These are phyloP conservation scores for Nicotiana otophora DNA, from an alignment of 257 asterid genomes.

Conservation along the genomic window DNA sequence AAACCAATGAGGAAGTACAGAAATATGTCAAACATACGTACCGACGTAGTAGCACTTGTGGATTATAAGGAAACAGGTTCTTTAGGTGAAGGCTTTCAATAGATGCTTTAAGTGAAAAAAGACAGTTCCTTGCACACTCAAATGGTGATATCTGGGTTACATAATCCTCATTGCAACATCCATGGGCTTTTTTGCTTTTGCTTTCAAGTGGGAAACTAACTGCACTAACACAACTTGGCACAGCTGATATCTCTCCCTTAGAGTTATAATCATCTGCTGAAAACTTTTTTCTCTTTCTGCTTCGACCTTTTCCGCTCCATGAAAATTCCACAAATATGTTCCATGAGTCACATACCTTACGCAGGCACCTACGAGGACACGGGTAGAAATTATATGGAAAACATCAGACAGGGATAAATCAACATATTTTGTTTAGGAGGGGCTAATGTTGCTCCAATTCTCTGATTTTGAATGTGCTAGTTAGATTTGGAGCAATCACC, in stretches of 20 bases:
- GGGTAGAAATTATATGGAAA: background rate
- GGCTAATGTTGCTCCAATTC: background rate
- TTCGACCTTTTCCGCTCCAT: conserved; percentile 20
- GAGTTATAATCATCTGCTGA: conserved; percentile 14
- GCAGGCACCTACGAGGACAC: conserved; percentile 53
- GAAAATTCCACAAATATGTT: conserved; percentile 55
- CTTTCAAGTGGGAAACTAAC: conserved; percentile 13
- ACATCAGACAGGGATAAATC: background rate
- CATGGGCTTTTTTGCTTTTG: conserved; percentile 17
- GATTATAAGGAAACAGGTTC: conserved; percentile 81
- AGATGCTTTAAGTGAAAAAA: conserved; percentile 57
- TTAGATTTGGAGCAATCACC: background rate
- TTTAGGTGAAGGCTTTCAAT: conserved; percentile 58
- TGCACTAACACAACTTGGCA: conserved; percentile 12
- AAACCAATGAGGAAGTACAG: background rate
- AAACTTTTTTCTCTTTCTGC: conserved; percentile 45
- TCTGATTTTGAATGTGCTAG: background rate
- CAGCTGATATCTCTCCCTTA: conserved; percentile 9
- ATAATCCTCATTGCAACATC: conserved; percentile 9
- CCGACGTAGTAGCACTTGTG: conserved; percentile 71
- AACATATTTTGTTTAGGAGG: background rate
- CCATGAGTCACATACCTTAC: conserved; percentile 69
- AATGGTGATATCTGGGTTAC: conserved; percentile 28
- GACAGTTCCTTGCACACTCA: conserved; percentile 57
- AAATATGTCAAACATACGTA: conserved; percentile 23